These are phyloP conservation scores for Phytophthora ohioensis DNA, from an alignment of 352 stramenopile species.

Conservation along the genomic window DNA sequence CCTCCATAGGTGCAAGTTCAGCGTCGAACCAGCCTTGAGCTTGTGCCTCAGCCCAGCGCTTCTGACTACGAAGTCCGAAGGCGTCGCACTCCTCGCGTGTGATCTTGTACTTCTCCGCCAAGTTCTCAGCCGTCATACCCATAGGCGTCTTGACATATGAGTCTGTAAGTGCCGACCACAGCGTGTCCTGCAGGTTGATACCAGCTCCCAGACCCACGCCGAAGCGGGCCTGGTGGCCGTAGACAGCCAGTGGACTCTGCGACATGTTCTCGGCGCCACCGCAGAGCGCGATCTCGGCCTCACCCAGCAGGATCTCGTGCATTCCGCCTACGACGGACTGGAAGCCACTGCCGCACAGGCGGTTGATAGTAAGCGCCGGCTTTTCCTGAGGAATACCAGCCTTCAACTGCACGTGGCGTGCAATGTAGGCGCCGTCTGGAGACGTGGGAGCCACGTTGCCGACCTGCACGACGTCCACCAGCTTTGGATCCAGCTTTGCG, in stretches of 20 bases:
- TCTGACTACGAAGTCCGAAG: conserved; percentile 95
- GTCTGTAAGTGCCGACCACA: conserved; percentile 98
- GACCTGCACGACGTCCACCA: conserved; percentile 95
- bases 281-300: conserved; percentile 91
- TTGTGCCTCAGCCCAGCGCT: conserved; percentile 92
- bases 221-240: conserved; percentile 94
- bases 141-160: conserved; percentile 95
- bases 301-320: conserved; percentile 92
- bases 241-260: conserved; percentile 92
- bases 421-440: conserved; percentile 94
- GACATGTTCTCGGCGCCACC: conserved; percentile 97
- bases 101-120: conserved; percentile 96
- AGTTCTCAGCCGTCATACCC: conserved; percentile 98
- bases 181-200: conserved; percentile 94
- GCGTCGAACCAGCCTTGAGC: conserved; percentile 93
- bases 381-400: conserved; percentile 88
- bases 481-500: conserved; percentile 83
- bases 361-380: conserved; percentile 97
- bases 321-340: conserved; percentile 95
- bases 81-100: conserved; percentile 95
- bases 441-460: conserved; percentile 97
- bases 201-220: conserved; percentile 93
- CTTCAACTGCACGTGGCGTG: conserved; percentile 96
- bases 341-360: conserved; percentile 97
- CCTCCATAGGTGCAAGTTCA: conserved; percentile 93